A percentile compares a stretch with the other conserved stretches of the same genome.
phyloP scores from a whole-genome alignment of 2,329 filamentous ascomycete species.

The Phialocephala sp. region DNA sequence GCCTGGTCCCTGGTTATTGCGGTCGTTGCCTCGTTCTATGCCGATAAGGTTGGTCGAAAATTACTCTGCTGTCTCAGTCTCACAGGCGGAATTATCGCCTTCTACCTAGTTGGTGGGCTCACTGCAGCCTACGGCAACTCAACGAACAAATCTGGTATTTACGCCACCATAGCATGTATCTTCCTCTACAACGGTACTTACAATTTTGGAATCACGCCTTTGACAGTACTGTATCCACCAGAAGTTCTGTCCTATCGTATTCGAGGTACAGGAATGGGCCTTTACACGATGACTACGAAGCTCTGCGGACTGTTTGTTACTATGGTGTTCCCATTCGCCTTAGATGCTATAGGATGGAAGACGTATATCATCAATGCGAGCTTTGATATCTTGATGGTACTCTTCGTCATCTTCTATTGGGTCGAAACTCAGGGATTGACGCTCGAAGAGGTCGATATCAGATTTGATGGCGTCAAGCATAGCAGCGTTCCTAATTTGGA shows the following conservation, averaged over 20 bases:
- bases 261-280: slow-evolving; percentile 52
- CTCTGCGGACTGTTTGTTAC: slow-evolving; percentile 44
- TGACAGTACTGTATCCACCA: slow-evolving; percentile 54
- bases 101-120: slow-evolving; percentile 59
- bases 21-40: slow-evolving; percentile 50
- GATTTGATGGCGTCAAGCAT: slow-evolving; percentile 45
- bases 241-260: slow-evolving; percentile 54
- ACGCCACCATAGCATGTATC: slow-evolving; percentile 53
- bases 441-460: slow-evolving; percentile 46
- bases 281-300: slow-evolving; percentile 43
- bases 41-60: slow-evolving; percentile 51
- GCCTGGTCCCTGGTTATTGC: slow-evolving; percentile 52
- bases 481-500: slow-evolving; percentile 22
- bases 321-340: slow-evolving; percentile 50
- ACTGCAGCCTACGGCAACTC: slow-evolving; percentile 47
- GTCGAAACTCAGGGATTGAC: slow-evolving; percentile 48
- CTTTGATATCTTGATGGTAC: slow-evolving; percentile 46
- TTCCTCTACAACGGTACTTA: slow-evolving; percentile 59
- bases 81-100: slow-evolving; percentile 48
- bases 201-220: slow-evolving; percentile 53
- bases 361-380: slow-evolving; percentile 30
- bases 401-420: slow-evolving; percentile 49
- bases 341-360: slow-evolving; percentile 39
- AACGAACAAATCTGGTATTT: slow-evolving; percentile 39
- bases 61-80: slow-evolving; percentile 39